Base-by-base conservation (phyloP, 2,329 filamentous ascomycete genomes). In the Colletotrichum tamarilloi region DNA sequence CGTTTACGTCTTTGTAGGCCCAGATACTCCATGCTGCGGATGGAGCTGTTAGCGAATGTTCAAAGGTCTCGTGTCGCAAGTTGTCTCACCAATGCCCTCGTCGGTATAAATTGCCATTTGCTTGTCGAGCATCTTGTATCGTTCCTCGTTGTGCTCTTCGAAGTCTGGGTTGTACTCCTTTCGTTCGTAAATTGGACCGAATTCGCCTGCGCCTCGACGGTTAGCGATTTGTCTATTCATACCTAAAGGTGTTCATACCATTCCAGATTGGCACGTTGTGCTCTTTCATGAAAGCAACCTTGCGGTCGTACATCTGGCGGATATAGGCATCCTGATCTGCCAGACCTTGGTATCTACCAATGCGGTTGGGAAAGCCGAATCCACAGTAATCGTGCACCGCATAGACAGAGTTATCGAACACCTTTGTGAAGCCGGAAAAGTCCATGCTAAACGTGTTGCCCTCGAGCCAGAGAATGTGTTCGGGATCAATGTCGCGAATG, bases 1-100 rank as follows among this genome's bases (percentile, higher is more conserved):
- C 81, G 1, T 87, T 86, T 72, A 88, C 85, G 72, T 88, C 86
- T 75, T 88, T 88, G 78, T 87, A 87, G 1, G 85, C 78, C 86
- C 86, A 88, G 74, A 90, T 90, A 19, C 68, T 72, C 56, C 82
- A 80, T n/a, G 72, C 72, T 74, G 16, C 0, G 72, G n/a, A 2
- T 16, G 1, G 2, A 68, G 2, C 68, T 75, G 35, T 80, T 16
- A 66, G 60, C 12, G 7, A 7, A 16, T 5, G 11, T 16, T 19
- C 14, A 26, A 3, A 8, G 9, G 5, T 4, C 1, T 16, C 1
- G 3, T 14, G 49, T 22, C 2, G 1, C 5, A 22, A 60, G 38
- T 42, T 7, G 14, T 42, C 70, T 53, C 35, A 68, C 74, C 74
- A 12, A 75, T 72, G 19, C 72, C 63, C 46, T 74, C 74, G 4